Conservation (phyloP, 2,329 filamentous ascomycete genomes). For the Thelonectria blattea region DNA sequence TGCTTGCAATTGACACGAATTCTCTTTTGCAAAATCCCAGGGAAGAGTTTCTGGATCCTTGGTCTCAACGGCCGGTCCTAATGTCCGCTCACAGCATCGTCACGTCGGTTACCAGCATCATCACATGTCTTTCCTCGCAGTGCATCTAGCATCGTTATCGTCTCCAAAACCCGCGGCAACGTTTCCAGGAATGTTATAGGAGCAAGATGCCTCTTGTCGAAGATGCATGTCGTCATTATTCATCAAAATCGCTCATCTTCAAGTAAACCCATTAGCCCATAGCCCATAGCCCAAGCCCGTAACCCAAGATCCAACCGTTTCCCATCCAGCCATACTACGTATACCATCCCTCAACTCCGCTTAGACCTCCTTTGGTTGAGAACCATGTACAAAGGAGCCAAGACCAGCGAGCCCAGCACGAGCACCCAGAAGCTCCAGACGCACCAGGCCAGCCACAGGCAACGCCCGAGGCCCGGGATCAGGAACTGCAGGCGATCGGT, state of each 20-base stretch:
- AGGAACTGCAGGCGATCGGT: slow-evolving; percentile 79
- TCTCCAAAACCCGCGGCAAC: background rate
- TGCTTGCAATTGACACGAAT: background rate
- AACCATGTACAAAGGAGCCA: slow-evolving; percentile 44
- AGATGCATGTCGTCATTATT: background rate
- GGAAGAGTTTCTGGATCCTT: background rate
- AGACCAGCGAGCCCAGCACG: slow-evolving; percentile 59
- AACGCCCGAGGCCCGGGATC: slow-evolving; percentile 61
- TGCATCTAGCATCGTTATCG: background rate
- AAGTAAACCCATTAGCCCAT: background rate
- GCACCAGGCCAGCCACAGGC: slow-evolving; percentile 65
- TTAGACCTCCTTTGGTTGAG: slow-evolving; percentile 34
- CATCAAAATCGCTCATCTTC: background rate
- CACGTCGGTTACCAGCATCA: background rate
- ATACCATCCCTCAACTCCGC: slow-evolving; percentile 8
- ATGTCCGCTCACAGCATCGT: background rate
- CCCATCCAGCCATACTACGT: background rate
- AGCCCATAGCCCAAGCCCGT: background rate
- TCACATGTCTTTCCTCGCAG: background rate
- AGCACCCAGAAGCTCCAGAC: slow-evolving; percentile 69
- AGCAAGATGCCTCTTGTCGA: background rate
- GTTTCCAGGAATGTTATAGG: background rate
- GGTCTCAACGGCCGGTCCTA: background rate
- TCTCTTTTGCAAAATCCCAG: background rate
- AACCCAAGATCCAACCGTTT: background rate